Evolutionary conservation across 768 basidiomycete species (phyloP), one percentile per base, ranked within the genome.

Genomic region (Tricholoma furcatifolium): DNA sequence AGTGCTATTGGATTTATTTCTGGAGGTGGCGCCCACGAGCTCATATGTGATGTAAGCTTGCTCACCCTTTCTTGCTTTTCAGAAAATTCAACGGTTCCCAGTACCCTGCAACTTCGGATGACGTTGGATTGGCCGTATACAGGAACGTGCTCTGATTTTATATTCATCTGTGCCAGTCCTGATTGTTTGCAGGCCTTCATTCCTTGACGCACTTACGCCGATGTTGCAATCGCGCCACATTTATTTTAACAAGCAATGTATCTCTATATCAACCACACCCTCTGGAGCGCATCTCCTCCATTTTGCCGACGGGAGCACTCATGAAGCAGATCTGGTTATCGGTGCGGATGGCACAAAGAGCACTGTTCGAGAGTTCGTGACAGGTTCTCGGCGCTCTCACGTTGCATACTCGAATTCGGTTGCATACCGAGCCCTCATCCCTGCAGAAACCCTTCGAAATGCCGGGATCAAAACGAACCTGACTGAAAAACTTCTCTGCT

Each of bases 301-400:
- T 21, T 85, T 84, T 54, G 59, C 72, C 6, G 82, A 84, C 55
- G 77, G 77, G 6, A 76, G 74, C 11, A 70, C 65, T 0, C 66
- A 76, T 51, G 71, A 74, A 54, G 66, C 78, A 3, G 77, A 81
- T 51, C 59, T 82, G 4, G 70, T 83, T 5, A 67, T 84, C 34
- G 80, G 78, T 58, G 76, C 77, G 3, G 80, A 82, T 53, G 81
- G 81, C 6, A 69, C 76, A 45, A 83, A 79, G 65, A 83, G 82
- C 57, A 57, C 63, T 4, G 64, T 73, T 15, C 75, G 81, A 36
- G 56, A 55, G 34, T 68, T 65, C 44, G 73, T 82, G 1, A 54
- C 56, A 6, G 40, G 40, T 32, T 27, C 27, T 27, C 40, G 54
- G 17, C 62, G 62, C 34, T 55, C 62, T 41, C 4, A 7, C 4